Base-by-base conservation (phyloP, 2,329 filamentous ascomycete species). In the Capronia americana region DNA sequence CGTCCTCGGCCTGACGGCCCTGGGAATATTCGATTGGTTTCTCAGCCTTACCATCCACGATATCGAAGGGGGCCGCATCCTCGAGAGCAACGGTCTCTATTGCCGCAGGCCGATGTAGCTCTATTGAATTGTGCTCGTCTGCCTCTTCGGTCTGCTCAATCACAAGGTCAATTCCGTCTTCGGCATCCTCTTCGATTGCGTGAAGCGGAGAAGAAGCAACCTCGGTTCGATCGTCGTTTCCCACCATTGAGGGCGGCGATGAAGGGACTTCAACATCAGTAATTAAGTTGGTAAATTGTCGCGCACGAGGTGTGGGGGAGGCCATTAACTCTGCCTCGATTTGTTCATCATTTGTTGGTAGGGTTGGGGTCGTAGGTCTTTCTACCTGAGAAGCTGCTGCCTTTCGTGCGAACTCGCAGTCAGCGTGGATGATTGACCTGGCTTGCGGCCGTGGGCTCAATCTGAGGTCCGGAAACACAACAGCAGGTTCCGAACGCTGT, bases 391-490 rank as follows among this genome's bases (percentile, higher is more conserved):
- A 53, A 26, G 64, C 67, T 30, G 64, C 67, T 30, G 61, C 66
- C 53, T 70, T 71, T 23, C 69, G 50, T 30, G 64, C 70, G 34
- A 72, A 63, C 12, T 63, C 68, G 48, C 66, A 70, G 32, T 68
- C 61, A 48, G 56, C 61, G 32, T 61, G 62, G 60, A 24, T 60
- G 11, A 64, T 53, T 59, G 61, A 59, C 20, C 57, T 64, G 48
- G 59, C 59, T 34, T 61, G 64, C n/a, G 48, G 51, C 51, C 55
- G 69, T 34, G 83, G 80, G 68, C 84, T 89, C 1, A 88, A 89
- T 32, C 83, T 83, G 28, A 93, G 82, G 23, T 89, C 86, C 0
- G 90, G 84, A 71, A 93, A 94, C 68, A 94, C 81, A 0, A 83
- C 83, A 4, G 86, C 85, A 26, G 85, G 86, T 69, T 90, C 87